A percentile compares a stretch with the other conserved stretches of the same genome.
Evolutionary conservation across 495 filamentous ascomycete genomes (phyloP).

Genomic region (Talaromyces wortmannii): DNA sequence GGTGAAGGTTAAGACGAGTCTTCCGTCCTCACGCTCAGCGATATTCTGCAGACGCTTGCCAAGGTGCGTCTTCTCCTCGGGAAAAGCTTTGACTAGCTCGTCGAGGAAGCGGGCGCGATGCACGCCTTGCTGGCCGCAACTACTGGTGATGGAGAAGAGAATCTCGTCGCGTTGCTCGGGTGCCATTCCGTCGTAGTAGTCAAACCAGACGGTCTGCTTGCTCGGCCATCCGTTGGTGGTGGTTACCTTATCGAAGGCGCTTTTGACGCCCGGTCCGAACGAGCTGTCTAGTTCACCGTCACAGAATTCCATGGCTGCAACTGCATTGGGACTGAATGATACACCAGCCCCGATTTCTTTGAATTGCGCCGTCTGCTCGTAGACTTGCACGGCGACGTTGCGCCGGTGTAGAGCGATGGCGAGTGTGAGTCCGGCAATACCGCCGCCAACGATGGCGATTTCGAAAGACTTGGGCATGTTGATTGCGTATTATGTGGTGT

Average conservation of each 20-base stretch:
- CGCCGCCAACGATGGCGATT: conserved; percentile 16
- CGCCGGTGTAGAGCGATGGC: conserved; percentile 19
- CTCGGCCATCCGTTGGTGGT: conserved; percentile 29
- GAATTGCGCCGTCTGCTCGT: conserved; percentile 38
- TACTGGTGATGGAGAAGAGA: background rate
- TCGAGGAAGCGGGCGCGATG: conserved; percentile 56
- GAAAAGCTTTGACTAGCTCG: conserved; percentile 48
- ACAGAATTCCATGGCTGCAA: conserved; percentile 47
- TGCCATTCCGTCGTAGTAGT: conserved; percentile 10
- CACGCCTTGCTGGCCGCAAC: conserved; percentile 22
- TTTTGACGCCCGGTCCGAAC: conserved; percentile 20
- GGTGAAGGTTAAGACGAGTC: conserved; percentile 17
- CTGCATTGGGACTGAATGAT: conserved; percentile 35
- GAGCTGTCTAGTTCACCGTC: conserved; percentile 15
- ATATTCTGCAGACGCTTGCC: conserved; percentile 21
- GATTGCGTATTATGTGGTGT: no score
- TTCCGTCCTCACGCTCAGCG: conserved; percentile 2
- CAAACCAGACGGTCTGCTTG: conserved; percentile 14
- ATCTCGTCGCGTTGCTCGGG: conserved; percentile 16
- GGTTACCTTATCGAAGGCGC: conserved; percentile 27
- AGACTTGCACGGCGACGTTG: conserved; percentile 35
- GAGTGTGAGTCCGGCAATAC: conserved; percentile 21
- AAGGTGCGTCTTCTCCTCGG: conserved; percentile 29
- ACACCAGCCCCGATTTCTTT: conserved; percentile 31
- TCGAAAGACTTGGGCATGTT: no score